These are phyloP conservation scores for Kwoniella shandongensis DNA, from an alignment of 768 basidiomycete species.

Conservation along the genomic window DNA sequence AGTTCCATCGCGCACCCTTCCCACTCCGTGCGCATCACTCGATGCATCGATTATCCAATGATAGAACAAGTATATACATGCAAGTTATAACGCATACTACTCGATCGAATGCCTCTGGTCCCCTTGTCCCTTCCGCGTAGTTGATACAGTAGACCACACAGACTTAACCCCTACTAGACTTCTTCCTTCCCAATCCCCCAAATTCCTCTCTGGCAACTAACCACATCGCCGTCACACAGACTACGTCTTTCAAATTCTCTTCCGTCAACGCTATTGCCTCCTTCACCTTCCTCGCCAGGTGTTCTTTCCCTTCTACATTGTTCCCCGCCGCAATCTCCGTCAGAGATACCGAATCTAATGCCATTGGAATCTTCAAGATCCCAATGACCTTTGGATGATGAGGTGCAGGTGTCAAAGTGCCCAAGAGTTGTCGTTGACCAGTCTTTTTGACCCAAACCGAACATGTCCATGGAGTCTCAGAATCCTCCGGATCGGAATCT, in stretches of 20 bases:
- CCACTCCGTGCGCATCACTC: no score
- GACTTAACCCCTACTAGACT: constrained; percentile 62
- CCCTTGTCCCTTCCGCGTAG: no score
- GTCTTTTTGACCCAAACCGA: constrained; percentile 52
- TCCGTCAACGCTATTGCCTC: constrained; percentile 68
- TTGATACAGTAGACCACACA: no score
- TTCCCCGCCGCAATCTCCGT: constrained; percentile 20
- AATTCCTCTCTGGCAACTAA: constrained; percentile 88
- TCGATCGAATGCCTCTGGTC: no score
- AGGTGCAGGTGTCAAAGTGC: constrained; percentile 83
- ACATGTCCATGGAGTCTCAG: constrained; percentile 94
- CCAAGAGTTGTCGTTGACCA: constrained; percentile 61
- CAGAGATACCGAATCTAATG: constrained; percentile 77
- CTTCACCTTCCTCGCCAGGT: constrained; percentile 16
- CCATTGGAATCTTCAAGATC: constrained; percentile 85
- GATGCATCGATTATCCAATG: no score
- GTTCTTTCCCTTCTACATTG: constrained; percentile 1
- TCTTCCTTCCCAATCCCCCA: constrained; percentile 75
- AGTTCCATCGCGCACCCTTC: no score
- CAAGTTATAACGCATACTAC: no score
- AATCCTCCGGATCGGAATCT: constrained; percentile 92
- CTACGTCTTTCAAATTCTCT: constrained; percentile 90
- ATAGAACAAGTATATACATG: no score
- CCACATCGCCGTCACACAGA: constrained; percentile 86
- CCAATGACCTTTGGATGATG: constrained; percentile 95